These are phyloP conservation scores for Persicaria tinctoria DNA, from an alignment of 148 eudicot genomes.

Conservation along the genomic window DNA sequence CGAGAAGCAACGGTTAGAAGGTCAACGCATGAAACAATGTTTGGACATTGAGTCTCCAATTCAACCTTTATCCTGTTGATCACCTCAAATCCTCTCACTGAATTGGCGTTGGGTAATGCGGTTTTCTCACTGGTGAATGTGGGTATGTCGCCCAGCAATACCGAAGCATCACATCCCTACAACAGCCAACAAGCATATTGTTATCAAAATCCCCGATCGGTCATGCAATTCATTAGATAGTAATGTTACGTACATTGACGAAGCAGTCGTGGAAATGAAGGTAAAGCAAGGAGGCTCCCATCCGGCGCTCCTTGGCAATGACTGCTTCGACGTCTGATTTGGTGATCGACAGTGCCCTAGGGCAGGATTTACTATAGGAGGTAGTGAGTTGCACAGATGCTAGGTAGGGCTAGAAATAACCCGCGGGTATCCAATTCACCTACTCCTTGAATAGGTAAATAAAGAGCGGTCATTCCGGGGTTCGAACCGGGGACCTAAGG, in stretches of 20 bases:
- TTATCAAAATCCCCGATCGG: too few relatives aligned
- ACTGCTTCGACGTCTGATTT: constrained; percentile 15
- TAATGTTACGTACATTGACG: constrained; percentile 14
- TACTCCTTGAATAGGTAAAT: too few relatives aligned
- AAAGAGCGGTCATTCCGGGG: too few relatives aligned
- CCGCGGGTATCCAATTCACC: too few relatives aligned
- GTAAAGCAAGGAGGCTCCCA: constrained; percentile 28
- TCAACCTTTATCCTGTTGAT: constrained; percentile 6
- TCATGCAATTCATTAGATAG: not conserved
- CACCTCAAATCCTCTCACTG: constrained; percentile 15
- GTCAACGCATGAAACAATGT: constrained; percentile 15
- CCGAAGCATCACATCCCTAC: constrained; percentile 15
- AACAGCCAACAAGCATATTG: too few relatives aligned
- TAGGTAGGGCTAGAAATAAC: not conserved
- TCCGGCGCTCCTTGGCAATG: constrained; percentile 18
- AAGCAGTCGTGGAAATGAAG: constrained; percentile 32
- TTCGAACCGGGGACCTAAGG: too few relatives aligned
- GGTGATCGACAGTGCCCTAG: constrained; percentile 16
- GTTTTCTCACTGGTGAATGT: constrained; percentile 7
- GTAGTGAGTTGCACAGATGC: constrained; percentile 16
- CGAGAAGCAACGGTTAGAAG: constrained; percentile 14
- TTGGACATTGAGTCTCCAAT: not conserved
- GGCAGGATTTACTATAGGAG: constrained; percentile 18
- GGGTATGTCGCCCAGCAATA: constrained; percentile 6
- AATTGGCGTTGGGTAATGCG: constrained; percentile 13